Evolutionary conservation across 495 filamentous ascomycete species (phyloP).

Genomic region (Cryomyces antarcticus): DNA sequence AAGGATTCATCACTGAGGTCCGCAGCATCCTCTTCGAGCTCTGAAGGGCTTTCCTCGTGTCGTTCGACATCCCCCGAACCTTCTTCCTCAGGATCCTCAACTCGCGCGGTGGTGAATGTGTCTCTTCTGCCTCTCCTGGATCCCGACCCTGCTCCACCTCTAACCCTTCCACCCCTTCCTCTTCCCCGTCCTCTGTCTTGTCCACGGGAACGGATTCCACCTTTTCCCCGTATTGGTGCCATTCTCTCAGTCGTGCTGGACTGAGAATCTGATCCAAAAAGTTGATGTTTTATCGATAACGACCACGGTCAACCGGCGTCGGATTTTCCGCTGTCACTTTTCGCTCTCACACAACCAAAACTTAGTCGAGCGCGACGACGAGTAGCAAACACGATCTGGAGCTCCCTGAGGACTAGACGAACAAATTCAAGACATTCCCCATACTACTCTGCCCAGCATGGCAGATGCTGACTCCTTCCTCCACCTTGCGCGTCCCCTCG

Average conservation of each 20-base stretch:
- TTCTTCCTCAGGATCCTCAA: slow-evolving; percentile 1
- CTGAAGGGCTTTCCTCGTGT: too few species aligned
- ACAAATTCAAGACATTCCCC: too few species aligned
- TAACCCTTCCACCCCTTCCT: neutral
- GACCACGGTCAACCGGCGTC: too few species aligned
- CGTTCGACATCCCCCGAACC: neutral
- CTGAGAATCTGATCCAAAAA: too few species aligned
- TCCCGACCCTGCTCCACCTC: neutral
- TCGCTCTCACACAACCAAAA: too few species aligned
- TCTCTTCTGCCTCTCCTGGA: neutral
- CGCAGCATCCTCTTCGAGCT: slow-evolving; percentile 4
- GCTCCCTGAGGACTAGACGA: too few species aligned
- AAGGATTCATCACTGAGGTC: slow-evolving; percentile 8
- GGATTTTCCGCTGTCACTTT: too few species aligned
- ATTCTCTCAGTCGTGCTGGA: neutral
- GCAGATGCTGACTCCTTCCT: slow-evolving; percentile 69
- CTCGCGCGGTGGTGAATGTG: neutral
- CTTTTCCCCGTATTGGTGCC: neutral
- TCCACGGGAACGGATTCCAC: too few species aligned
- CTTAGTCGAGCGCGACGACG: too few species aligned
- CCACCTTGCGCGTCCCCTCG: slow-evolving; percentile 82
- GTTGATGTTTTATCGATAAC: too few species aligned
- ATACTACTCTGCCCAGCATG: slow-evolving; percentile 30
- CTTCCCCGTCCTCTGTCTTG: slow-evolving; percentile 1
- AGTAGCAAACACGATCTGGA: too few species aligned